phyloP scores from a whole-genome alignment of 345 rosid species.

The Pugionium dolabratum region DNA sequence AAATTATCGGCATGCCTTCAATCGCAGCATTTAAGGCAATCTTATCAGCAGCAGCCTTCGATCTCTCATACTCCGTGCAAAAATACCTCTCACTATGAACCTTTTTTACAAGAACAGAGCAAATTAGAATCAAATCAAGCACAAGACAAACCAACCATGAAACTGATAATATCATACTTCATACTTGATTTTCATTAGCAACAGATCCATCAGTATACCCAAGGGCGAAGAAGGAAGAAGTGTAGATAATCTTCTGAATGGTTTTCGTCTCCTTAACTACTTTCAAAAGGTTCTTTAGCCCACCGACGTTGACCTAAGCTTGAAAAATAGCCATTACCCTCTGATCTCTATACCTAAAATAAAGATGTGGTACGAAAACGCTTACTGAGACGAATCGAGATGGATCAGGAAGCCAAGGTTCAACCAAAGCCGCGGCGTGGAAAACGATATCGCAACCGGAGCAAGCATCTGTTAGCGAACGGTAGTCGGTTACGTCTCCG shows the following conservation, averaged over 20 bases:
- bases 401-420: slow-evolving; percentile 92
- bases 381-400: slow-evolving; percentile 71
- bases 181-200: slow-evolving; percentile 76
- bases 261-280: slow-evolving; percentile 62
- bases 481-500: slow-evolving; percentile 82
- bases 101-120: slow-evolving; percentile 40
- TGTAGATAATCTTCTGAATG: slow-evolving; percentile 65
- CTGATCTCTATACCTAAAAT: neutral
- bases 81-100: slow-evolving; percentile 62
- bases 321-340: neutral
- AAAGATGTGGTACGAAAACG: neutral
- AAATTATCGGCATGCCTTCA: slow-evolving; percentile 70
- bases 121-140: slow-evolving; percentile 9
- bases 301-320: slow-evolving; percentile 75
- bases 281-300: slow-evolving; percentile 69
- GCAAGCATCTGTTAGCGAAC: slow-evolving; percentile 61
- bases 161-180: neutral
- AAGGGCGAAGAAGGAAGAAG: slow-evolving; percentile 88
- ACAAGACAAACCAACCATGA: neutral
- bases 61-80: slow-evolving; percentile 86
- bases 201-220: slow-evolving; percentile 81
- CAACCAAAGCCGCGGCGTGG: slow-evolving; percentile 86
- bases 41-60: slow-evolving; percentile 75
- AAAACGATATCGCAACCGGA: slow-evolving; percentile 69
- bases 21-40: slow-evolving; percentile 65